Evolutionary conservation across 495 filamentous ascomycete genomes (phyloP).

Genomic region (Terfezia boudieri): DNA sequence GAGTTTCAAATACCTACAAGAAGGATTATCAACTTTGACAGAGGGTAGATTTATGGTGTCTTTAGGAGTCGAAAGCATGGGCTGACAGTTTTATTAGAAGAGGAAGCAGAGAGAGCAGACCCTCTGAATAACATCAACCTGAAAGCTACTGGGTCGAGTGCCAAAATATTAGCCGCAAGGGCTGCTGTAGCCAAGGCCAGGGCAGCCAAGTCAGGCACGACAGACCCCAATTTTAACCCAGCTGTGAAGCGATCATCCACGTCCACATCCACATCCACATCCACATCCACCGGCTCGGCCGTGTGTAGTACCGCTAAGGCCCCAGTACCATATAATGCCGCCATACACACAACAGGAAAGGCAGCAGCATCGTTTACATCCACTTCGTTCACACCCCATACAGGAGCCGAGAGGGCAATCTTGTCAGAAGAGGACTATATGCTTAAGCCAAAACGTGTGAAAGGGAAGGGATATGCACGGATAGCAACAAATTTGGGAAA

Average conservation of each 20-base stretch:
- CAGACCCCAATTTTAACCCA: constrained; percentile 16
- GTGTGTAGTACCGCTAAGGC: constrained; percentile 22
- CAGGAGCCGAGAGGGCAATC: constrained; percentile 57
- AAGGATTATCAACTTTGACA: constrained; percentile 47
- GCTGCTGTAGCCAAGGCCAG: constrained; percentile 71
- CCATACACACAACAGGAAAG: constrained; percentile 69
- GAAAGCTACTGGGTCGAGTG: constrained; percentile 13
- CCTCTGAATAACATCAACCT: constrained; percentile 17
- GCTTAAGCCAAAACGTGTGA: constrained; percentile 69
- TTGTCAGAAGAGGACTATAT: constrained; percentile 90
- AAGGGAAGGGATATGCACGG: constrained; percentile 71
- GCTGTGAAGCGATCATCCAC: constrained; percentile 8
- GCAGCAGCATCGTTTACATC: constrained; percentile 89
- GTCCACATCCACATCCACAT: constrained; percentile 11
- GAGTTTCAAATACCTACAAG: constrained; percentile 73
- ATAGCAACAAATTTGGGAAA: constrained; percentile 65
- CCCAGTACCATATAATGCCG: constrained; percentile 54
- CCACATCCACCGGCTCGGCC: constrained; percentile 22
- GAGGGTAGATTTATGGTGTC: constrained; percentile 15
- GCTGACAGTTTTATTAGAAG: constrained; percentile 18
- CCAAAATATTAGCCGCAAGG: constrained; percentile 74
- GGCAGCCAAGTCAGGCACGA: constrained; percentile 24
- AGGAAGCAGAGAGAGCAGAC: constrained; percentile 30
- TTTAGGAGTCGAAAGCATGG: too few species aligned
- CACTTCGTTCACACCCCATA: constrained; percentile 82